phyloP scores from a whole-genome alignment of 805 yeast genomes.

The Ascoidea asiatica region DNA sequence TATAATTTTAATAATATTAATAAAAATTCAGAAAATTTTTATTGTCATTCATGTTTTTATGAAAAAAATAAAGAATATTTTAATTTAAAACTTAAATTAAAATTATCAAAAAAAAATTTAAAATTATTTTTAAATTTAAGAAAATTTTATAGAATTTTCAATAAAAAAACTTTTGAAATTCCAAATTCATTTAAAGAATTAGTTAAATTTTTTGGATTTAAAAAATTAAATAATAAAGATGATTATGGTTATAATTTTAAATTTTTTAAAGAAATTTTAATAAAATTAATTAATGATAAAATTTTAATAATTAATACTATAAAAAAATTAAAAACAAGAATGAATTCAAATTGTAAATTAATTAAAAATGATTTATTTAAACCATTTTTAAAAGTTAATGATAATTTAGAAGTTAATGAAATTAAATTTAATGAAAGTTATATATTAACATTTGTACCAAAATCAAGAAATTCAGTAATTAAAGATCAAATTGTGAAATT shows the following conservation, averaged over 20 bases:
- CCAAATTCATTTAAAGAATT: constrained; percentile 12
- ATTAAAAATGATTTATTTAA: constrained; percentile 10
- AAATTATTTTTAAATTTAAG: constrained; percentile 22
- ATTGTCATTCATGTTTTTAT: constrained; percentile 10
- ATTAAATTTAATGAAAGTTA: constrained; percentile 7
- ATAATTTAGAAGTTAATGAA: constrained; percentile 7
- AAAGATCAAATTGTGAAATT: not conserved
- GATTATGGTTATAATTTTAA: constrained; percentile 1
- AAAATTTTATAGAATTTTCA: constrained; percentile 18
- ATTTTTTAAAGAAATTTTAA: constrained; percentile 6
- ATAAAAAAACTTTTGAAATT: constrained; percentile 10
- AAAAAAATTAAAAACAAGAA: not conserved
- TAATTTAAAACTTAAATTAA: constrained; percentile 9
- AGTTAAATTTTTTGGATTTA: constrained; percentile 11
- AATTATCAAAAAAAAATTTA: constrained; percentile 13
- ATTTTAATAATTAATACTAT: constrained; percentile 1
- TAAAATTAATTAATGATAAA: constrained; percentile 4
- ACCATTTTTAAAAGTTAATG: constrained; percentile 13
- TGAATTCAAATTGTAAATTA: not conserved
- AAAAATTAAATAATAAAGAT: constrained; percentile 9
- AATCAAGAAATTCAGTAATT: not conserved
- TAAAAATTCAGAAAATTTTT: constrained; percentile 14
- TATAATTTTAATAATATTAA: constrained; percentile 17
- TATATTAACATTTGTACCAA: constrained; percentile 12
- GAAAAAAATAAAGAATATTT: not conserved